Percentiles rank a stretch among this genome's conserved stretches.
Conservation (phyloP, 495 filamentous ascomycete genomes). For the Talaromyces thailandensis region DNA sequence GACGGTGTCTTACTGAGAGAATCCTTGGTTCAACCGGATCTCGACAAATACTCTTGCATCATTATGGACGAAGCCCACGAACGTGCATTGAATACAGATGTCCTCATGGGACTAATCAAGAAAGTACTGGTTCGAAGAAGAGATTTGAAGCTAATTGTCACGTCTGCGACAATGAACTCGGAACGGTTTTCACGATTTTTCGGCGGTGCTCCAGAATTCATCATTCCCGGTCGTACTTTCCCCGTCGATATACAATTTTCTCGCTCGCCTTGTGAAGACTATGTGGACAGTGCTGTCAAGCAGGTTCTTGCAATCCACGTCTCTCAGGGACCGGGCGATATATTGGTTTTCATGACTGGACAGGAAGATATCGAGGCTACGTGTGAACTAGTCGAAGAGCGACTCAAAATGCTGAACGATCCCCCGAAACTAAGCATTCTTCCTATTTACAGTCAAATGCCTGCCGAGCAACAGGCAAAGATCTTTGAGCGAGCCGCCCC, state of each 20-base stretch:
- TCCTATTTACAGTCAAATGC: slow-evolving; percentile 99
- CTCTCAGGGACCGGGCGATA: slow-evolving; percentile 83
- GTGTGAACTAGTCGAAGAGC: slow-evolving; percentile 83
- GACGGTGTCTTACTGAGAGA: slow-evolving; percentile 94
- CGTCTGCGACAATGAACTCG: slow-evolving; percentile 97
- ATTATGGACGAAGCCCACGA: slow-evolving; percentile 99
- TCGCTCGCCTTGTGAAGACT: slow-evolving; percentile 91
- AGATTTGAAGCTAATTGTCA: slow-evolving; percentile 95
- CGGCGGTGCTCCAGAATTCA: slow-evolving; percentile 94
- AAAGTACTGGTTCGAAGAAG: slow-evolving; percentile 85
- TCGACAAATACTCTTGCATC: slow-evolving; percentile 95
- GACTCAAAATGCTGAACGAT: slow-evolving; percentile 86
- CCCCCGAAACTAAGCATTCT: slow-evolving; percentile 91
- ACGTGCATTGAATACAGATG: slow-evolving; percentile 91
- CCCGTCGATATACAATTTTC: slow-evolving; percentile 96
- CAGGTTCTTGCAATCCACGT: slow-evolving; percentile 97
- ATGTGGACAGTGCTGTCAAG: slow-evolving; percentile 94
- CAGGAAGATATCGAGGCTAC: slow-evolving; percentile 98
- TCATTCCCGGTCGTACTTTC: slow-evolving; percentile 94
- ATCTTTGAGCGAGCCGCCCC: slow-evolving; percentile 89
- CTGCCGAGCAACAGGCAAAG: slow-evolving; percentile 92
- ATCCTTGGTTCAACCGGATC: slow-evolving; percentile 79
- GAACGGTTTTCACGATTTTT: slow-evolving; percentile 95
- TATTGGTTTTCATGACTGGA: slow-evolving; percentile 98
- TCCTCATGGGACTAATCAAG: slow-evolving; percentile 95